Conservation (phyloP, 2,329 filamentous ascomycete species). For the Albifimbria verrucaria region DNA sequence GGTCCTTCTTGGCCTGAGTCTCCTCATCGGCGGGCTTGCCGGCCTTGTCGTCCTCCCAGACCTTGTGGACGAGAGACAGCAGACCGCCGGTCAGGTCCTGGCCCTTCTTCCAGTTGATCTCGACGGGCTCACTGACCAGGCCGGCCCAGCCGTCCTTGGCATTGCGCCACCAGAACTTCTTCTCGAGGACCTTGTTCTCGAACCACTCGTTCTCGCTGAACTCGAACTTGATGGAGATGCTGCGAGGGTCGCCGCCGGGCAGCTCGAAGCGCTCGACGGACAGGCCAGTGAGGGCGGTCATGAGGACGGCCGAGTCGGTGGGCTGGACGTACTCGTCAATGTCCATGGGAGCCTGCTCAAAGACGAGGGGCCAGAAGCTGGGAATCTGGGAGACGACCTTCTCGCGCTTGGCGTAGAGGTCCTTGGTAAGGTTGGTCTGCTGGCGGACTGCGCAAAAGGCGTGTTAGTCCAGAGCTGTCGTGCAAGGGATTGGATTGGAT, state of each 20-base stretch:
- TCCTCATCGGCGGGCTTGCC: constrained; percentile 39
- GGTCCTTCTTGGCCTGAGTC: constrained; percentile 45
- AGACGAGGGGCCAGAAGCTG: constrained; percentile 92
- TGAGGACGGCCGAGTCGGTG: constrained; percentile 70
- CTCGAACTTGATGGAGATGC: constrained; percentile 71
- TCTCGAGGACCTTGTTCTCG: constrained; percentile 72
- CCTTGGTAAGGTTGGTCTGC: constrained; percentile 63
- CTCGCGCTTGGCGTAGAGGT: constrained; percentile 75
- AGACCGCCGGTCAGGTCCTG: constrained; percentile 83
- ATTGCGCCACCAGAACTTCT: constrained; percentile 86
- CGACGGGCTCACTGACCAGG: constrained; percentile 83
- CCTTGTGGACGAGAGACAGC: constrained; percentile 67
- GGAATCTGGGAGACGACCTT: constrained; percentile 69
- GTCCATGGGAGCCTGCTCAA: constrained; percentile 81
- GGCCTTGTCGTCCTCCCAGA: constrained; percentile 58
- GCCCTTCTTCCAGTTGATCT: constrained; percentile 77
- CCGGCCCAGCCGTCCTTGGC: constrained; percentile 67
- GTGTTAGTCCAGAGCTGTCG: constrained; percentile 2
- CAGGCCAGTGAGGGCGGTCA: constrained; percentile 63
- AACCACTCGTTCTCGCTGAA: constrained; percentile 84
- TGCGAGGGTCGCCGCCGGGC: constrained; percentile 73
- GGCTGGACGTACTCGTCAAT: constrained; percentile 87
- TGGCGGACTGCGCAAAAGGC: constrained; percentile 57
- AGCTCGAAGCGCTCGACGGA: constrained; percentile 80
- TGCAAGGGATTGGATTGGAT: constrained; percentile 5